phyloP scores from a whole-genome alignment of 257 asterid species.

The Salvia splendens region DNA sequence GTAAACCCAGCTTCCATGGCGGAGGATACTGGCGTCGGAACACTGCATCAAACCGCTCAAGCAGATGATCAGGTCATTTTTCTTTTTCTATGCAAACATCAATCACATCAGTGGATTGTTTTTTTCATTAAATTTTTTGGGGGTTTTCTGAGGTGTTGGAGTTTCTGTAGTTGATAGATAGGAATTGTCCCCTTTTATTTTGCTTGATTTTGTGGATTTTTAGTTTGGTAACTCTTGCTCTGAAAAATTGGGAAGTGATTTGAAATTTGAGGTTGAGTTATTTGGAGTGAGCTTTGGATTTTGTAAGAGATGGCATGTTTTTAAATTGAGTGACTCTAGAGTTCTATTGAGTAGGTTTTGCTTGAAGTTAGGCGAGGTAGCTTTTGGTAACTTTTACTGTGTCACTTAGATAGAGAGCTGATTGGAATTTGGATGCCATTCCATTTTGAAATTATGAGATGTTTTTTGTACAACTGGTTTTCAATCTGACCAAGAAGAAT shows the following conservation, averaged over 20 bases:
- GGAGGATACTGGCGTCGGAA: conserved; percentile 35
- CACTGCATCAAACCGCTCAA: conserved; percentile 34
- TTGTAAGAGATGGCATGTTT: neutral
- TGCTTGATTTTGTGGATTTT: conserved; percentile 19
- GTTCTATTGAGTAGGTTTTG: neutral
- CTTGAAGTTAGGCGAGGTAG: neutral
- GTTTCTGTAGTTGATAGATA: neutral
- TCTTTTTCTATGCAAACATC: conserved; percentile 5
- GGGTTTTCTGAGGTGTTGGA: conserved; percentile 17
- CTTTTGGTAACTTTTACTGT: neutral
- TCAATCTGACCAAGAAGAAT: neutral
- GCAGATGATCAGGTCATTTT: conserved; percentile 41
- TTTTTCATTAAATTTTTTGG: neutral
- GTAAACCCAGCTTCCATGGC: conserved; percentile 37
- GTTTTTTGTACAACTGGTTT: conserved; percentile 12
- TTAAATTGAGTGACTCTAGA: neutral
- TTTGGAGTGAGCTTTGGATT: conserved; percentile 18
- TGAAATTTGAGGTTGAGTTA: conserved; percentile 7
- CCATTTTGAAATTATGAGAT: neutral
- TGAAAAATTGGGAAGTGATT: neutral
- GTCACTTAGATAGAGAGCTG: conserved; percentile 8
- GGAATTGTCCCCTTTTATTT: neutral
- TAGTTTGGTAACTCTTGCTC: conserved; percentile 12
- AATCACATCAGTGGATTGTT: neutral
- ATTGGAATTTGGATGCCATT: neutral